Evolutionary conservation across 371 early-diverging fungal species (phyloP).

Genomic region (Coemansia sp.): DNA sequence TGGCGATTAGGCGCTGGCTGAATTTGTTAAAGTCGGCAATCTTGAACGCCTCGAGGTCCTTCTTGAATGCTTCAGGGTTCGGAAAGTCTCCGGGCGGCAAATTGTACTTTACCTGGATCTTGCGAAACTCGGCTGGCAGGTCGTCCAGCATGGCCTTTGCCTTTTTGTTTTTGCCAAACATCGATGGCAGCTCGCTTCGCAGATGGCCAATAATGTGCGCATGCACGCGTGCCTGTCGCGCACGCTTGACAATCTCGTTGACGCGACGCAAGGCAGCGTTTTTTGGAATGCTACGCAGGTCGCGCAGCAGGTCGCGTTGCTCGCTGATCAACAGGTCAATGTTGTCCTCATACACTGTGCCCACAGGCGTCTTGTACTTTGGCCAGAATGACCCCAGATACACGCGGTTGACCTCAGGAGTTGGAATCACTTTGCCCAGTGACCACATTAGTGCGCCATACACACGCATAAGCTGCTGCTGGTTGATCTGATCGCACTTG

Average conservation of each 20-base stretch:
- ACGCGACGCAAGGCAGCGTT: conserved; percentile 87
- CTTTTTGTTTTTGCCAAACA: conserved; percentile 78
- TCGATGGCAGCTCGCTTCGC: conserved; percentile 74
- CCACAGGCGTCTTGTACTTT: conserved; percentile 65
- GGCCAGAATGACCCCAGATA: conserved; percentile 84
- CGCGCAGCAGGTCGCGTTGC: conserved; percentile 73
- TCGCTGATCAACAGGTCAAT: conserved; percentile 70
- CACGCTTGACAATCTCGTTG: conserved; percentile 89
- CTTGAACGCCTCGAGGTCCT: conserved; percentile 66
- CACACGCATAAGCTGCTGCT: conserved; percentile 88
- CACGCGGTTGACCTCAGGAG: conserved; percentile 88
- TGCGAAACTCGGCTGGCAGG: conserved; percentile 70
- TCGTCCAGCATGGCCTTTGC: conserved; percentile 70
- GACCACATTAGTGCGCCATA: conserved; percentile 95
- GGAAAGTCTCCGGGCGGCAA: conserved; percentile 77
- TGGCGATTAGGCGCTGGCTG: conserved; percentile 61
- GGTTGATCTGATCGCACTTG: conserved; percentile 83
- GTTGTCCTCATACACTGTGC: conserved; percentile 66
- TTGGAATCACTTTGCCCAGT: conserved; percentile 81
- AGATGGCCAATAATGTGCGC: conserved; percentile 79
- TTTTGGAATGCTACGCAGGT: conserved; percentile 72
- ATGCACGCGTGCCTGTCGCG: conserved; percentile 80
- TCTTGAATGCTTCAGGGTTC: conserved; percentile 63
- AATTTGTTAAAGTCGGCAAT: conserved; percentile 75
- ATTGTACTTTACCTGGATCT: conserved; percentile 68